These are phyloP conservation scores for Litsea cubeba DNA, from an alignment of 164 flowering plant genomes.

Conservation along the genomic window DNA sequence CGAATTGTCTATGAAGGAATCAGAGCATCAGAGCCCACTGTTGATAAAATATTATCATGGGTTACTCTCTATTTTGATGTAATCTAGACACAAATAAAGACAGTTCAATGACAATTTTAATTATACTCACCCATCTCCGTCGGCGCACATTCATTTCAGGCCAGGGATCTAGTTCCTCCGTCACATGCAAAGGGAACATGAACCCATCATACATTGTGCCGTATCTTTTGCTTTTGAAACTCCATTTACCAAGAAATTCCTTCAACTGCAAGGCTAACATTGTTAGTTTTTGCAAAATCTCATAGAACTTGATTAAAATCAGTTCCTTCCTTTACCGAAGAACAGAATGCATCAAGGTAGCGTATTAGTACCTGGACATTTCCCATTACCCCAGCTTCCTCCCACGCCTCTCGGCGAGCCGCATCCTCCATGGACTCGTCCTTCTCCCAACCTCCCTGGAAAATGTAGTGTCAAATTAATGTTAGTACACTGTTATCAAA, in stretches of 20 bases:
- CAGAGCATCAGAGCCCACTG: background rate
- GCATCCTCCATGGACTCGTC: constrained; percentile 66
- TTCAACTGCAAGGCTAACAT: constrained; percentile 17
- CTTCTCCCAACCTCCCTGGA: constrained; percentile 84
- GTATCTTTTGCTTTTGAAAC: constrained; percentile 60
- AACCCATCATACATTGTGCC: constrained; percentile 54
- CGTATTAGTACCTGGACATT: constrained; percentile 35
- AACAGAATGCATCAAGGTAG: background rate
- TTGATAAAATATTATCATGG: background rate
- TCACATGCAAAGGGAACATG: constrained; percentile 74
- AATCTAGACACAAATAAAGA: background rate
- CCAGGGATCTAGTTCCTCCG: constrained; percentile 72
- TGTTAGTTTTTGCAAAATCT: background rate
- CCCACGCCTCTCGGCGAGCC: constrained; percentile 62
- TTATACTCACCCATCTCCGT: constrained; percentile 62
- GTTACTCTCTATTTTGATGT: background rate
- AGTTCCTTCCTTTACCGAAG: background rate
- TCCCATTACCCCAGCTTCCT: constrained; percentile 83
- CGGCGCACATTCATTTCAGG: constrained; percentile 55
- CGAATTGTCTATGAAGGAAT: no score
- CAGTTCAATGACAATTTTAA: background rate
- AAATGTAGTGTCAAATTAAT: background rate
- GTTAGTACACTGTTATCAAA: background rate
- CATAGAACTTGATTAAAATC: background rate
- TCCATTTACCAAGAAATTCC: constrained; percentile 65